A percentile compares a stretch with the other conserved stretches of the same genome.
Evolutionary conservation across 495 filamentous ascomycete genomes (phyloP).

Genomic region (Xylaria venustula): DNA sequence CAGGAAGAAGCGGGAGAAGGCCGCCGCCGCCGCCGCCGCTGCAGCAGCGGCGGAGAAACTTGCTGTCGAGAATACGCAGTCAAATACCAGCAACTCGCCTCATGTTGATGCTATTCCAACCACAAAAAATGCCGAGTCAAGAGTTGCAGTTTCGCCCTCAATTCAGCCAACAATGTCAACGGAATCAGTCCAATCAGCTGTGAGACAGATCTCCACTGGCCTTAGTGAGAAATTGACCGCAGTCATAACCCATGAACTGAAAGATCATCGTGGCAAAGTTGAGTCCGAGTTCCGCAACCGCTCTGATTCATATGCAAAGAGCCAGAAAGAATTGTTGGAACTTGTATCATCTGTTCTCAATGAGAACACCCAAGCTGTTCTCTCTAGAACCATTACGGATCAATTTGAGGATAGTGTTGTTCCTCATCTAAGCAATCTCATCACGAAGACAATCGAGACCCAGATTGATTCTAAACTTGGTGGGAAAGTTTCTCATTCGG

Average conservation of each 20-base stretch:
- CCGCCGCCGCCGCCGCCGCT: slow-evolving; percentile 30
- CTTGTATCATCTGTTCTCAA: slow-evolving; percentile 84
- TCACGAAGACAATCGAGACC: slow-evolving; percentile 46
- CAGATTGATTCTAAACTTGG: slow-evolving; percentile 43
- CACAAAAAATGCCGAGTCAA: slow-evolving; percentile 20
- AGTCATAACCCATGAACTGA: slow-evolving; percentile 41
- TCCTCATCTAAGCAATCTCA: slow-evolving; percentile 47
- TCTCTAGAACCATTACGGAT: slow-evolving; percentile 65
- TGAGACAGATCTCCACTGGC: slow-evolving; percentile 46
- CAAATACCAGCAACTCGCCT: slow-evolving; percentile 24
- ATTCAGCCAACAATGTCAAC: slow-evolving; percentile 29
- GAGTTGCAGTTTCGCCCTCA: slow-evolving; percentile 15
- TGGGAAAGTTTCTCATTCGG: slow-evolving; percentile 49
- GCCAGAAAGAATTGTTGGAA: slow-evolving; percentile 61
- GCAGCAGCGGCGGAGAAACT: slow-evolving; percentile 33
- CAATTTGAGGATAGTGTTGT: slow-evolving; percentile 66
- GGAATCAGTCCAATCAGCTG: slow-evolving; percentile 43
- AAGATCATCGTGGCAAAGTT: slow-evolving; percentile 42
- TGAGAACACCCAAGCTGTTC: slow-evolving; percentile 81
- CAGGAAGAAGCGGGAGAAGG: slow-evolving; percentile 46
- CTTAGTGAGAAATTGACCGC: slow-evolving; percentile 43
- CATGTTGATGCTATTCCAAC: slow-evolving; percentile 11
- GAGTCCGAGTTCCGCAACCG: slow-evolving; percentile 34
- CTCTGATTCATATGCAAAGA: slow-evolving; percentile 39
- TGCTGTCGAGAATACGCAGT: slow-evolving; percentile 24